Evolutionary conservation across 495 filamentous ascomycete genomes (phyloP).

Genomic region (Podospora tetraspora): DNA sequence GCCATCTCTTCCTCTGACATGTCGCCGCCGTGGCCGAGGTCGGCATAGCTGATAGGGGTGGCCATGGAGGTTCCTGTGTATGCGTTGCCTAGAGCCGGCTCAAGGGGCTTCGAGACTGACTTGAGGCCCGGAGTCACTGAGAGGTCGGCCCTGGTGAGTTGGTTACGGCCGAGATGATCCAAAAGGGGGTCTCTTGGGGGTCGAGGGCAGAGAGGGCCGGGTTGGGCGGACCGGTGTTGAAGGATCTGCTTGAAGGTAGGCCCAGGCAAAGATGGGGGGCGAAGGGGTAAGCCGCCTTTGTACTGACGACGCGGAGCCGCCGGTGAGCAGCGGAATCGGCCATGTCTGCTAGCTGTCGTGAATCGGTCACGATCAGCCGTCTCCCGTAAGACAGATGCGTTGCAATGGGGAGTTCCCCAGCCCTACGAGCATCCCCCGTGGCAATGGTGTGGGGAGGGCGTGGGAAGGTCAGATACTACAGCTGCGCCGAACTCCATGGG

Average conservation of each 20-base stretch:
- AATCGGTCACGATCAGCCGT: not conserved
- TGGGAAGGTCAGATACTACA: not conserved
- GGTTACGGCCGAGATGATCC: not conserved
- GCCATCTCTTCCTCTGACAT: not conserved
- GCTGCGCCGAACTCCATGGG: not conserved
- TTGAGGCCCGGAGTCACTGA: not conserved
- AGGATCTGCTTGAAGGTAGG: not conserved
- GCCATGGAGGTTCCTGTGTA: not conserved
- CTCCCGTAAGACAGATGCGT: not conserved
- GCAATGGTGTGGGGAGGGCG: not conserved
- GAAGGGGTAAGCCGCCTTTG: not conserved
- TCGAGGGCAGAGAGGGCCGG: not conserved
- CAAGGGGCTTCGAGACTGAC: not conserved
- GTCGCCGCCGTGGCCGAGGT: not conserved
- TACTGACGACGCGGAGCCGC: not conserved
- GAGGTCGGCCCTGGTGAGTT: not conserved
- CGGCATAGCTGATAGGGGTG: not conserved
- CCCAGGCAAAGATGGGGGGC: not conserved
- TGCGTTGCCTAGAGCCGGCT: not conserved
- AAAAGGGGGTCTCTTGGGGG: not conserved
- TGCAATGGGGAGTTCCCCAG: not conserved
- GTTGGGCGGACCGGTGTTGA: not conserved
- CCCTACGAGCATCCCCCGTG: not conserved
- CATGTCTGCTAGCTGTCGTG: not conserved
- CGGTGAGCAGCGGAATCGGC: not conserved